Evolutionary conservation across 2,329 filamentous ascomycete species (phyloP), one percentile per base, ranked within the genome.

Genomic region (Ustulina deusta): DNA sequence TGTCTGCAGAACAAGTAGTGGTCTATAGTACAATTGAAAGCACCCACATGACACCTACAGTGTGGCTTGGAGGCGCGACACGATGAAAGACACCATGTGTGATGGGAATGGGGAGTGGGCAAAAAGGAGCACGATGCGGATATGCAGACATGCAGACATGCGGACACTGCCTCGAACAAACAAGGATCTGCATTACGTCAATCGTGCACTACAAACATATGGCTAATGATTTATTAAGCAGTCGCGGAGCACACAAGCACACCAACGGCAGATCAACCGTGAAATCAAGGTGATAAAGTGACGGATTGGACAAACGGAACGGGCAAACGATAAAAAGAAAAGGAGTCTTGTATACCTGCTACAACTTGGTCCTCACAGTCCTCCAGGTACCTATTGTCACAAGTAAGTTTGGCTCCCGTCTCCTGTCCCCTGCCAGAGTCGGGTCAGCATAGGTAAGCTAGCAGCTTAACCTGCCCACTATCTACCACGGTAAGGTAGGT

Each of bases 161-260:
- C 48, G 49, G 49, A 32, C 48, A 49, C 48, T 51, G 34, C 44
- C 27, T 63, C 55, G 38, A 57, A 52, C 55, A 36, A 49, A 48
- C 68, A 58, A 51, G 61, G 64, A 67, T 67, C 48, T 65, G 64
- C 69, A 76, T 76, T 76, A 76, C 74, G 74, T 76, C 74, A 76
- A 74, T 67, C 68, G 66, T 72, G n/a, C n/a, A n/a, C n/a, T n/a
- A 71, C 72, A 64, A 66, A 63, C 62, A 59, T 17, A 56, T 57
- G 38, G 63, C 65, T 68, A 51, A 69, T 68, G 46, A 69, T 69
- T 69, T 65, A 54, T 60, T 64, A 52, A 64, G 63, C 58, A 66
- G 49, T 62, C 61, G 63, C 60, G 56, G 38, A 66, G 36, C 42
- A 56, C 66, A 66, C 63, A 65, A 58, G 58, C 56, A 25, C 36